A percentile compares a stretch with the other conserved stretches of the same genome.
phyloP scores from a whole-genome alignment of 768 basidiomycete genomes.

The Russula sp. region DNA sequence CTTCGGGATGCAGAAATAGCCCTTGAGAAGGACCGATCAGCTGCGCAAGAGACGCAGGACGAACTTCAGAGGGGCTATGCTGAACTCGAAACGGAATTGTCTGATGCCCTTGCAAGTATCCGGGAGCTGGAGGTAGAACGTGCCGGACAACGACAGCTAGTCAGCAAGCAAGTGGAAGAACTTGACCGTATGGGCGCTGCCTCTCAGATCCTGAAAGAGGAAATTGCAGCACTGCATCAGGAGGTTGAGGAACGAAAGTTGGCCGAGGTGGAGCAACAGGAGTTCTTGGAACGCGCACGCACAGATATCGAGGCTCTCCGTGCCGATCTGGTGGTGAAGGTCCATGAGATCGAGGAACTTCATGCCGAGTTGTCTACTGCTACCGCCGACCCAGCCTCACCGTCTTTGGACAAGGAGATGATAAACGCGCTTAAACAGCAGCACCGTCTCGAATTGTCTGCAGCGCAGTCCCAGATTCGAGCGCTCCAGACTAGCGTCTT shows the following conservation, averaged over 20 bases:
- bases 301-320: conserved; percentile 67
- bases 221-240: conserved; percentile 43
- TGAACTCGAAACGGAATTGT: conserved; percentile 56
- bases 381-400: conserved; percentile 32
- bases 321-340: conserved; percentile 50
- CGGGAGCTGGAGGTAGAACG: conserved; percentile 60
- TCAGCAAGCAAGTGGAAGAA: conserved; percentile 48
- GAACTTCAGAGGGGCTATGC: conserved; percentile 58
- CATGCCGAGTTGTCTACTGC: conserved; percentile 41
- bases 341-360: conserved; percentile 59
- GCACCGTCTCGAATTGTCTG: conserved; percentile 72
- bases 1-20: conserved; percentile 38
- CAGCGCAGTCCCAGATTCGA: conserved; percentile 72
- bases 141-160: conserved; percentile 48
- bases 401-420: conserved; percentile 69
- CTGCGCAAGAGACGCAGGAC: conserved; percentile 41
- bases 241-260: conserved; percentile 44
- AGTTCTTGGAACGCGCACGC: conserved; percentile 54
- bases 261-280: conserved; percentile 53
- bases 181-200: conserved; percentile 44
- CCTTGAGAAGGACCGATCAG: conserved; percentile 46
- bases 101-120: conserved; percentile 44
- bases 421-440: conserved; percentile 63
- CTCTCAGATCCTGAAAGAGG: conserved; percentile 44
- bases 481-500: conserved; percentile 66